Conservation (phyloP, 202 grass and related monocot species). For the Panicum hallii region DNA sequence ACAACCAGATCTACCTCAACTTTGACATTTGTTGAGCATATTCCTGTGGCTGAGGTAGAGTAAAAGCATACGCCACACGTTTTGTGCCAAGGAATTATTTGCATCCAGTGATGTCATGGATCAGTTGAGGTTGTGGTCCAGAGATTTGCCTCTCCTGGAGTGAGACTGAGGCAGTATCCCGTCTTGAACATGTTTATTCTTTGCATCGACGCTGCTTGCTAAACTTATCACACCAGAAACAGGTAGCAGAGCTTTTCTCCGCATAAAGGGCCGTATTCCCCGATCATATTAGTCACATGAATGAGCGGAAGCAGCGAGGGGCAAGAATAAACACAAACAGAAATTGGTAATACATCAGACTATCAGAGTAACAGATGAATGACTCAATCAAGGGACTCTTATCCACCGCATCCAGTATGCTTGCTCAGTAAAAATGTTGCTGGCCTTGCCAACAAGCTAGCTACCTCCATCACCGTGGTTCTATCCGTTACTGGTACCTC, state of each 20-base stretch:
- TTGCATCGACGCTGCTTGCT: background rate
- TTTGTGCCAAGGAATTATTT: background rate
- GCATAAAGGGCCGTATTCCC: background rate
- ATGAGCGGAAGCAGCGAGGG: background rate
- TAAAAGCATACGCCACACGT: background rate
- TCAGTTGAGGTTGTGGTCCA: background rate
- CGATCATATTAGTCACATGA: background rate
- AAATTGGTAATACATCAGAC: background rate
- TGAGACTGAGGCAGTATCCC: background rate
- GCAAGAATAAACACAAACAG: background rate
- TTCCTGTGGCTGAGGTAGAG: background rate
- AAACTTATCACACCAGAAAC: background rate
- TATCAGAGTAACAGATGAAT: background rate
- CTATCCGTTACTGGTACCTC: background rate
- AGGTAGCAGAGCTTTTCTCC: background rate
- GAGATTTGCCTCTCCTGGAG: background rate
- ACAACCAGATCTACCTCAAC: background rate
- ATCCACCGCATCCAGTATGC: slow-evolving; percentile 2
- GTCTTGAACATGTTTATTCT: background rate
- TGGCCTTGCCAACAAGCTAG: background rate
- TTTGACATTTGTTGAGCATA: background rate
- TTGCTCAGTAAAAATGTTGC: slow-evolving; percentile 21
- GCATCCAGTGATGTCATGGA: background rate
- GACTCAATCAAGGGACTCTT: background rate
- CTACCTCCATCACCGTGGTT: background rate